phyloP scores from a whole-genome alignment of 805 yeast genomes.

The Starmera dryadoides region DNA sequence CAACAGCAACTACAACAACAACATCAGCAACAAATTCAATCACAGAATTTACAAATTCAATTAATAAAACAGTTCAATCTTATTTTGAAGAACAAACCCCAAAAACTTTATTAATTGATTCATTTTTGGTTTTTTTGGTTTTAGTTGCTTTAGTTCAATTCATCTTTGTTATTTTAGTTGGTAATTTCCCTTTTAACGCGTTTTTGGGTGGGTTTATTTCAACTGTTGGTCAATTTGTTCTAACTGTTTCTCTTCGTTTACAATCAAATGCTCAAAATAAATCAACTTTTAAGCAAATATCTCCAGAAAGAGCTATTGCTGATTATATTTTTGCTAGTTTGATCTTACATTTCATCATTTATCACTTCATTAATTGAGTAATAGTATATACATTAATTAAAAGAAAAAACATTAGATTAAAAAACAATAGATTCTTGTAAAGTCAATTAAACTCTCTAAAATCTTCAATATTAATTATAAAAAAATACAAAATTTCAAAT shows the following conservation, averaged over 20 bases:
- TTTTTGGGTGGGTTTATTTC: conserved; percentile 88
- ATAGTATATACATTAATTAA: conserved; percentile 1
- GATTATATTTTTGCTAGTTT: conserved; percentile 86
- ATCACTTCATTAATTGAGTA: conserved; percentile 78
- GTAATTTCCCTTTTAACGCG: conserved; percentile 95
- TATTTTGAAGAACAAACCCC: conserved; percentile 27
- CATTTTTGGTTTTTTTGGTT: conserved; percentile 69
- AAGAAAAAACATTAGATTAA: conserved; percentile 1
- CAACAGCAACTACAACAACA: not conserved
- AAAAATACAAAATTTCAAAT: too few species aligned
- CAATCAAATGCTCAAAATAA: conserved; percentile 44
- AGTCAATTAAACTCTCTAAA: too few species aligned
- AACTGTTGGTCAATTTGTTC: conserved; percentile 93
- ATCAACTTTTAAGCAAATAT: conserved; percentile 31
- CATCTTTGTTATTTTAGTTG: conserved; percentile 64
- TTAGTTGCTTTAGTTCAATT: conserved; percentile 73
- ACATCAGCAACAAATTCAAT: conserved; percentile 8
- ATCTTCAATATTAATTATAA: too few species aligned
- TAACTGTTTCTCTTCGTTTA: conserved; percentile 74
- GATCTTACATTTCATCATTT: conserved; percentile 79
- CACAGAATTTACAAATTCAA: conserved; percentile 24
- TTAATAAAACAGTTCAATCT: conserved; percentile 23
- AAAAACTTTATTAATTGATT: conserved; percentile 62
- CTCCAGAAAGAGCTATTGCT: conserved; percentile 67
- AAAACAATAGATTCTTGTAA: not conserved